These are phyloP conservation scores for Sistotremastrum suecicum DNA, from an alignment of 768 basidiomycete genomes.

Conservation along the genomic window DNA sequence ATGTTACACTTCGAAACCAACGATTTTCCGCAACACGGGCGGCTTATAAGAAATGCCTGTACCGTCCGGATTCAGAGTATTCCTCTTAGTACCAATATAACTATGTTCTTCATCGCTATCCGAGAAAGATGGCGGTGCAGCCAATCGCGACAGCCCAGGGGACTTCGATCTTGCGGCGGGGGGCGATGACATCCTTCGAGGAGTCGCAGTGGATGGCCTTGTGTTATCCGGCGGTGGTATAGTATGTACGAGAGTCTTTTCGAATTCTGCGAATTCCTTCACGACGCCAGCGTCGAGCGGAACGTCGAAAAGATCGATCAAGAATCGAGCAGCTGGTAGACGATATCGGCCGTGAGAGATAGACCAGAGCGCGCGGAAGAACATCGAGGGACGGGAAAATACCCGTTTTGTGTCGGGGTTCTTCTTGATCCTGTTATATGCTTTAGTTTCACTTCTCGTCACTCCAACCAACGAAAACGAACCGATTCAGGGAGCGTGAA, in stretches of 20 bases:
- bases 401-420: conserved; percentile 58
- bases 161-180: too few relatives aligned
- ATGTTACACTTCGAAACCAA: too few relatives aligned
- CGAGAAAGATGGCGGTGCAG: too few relatives aligned
- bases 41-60: too few relatives aligned
- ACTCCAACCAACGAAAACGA: conserved; percentile 10
- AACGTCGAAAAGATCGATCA: conserved; percentile 84
- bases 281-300: conserved; percentile 55
- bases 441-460: not conserved
- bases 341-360: conserved; percentile 86
- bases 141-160: too few relatives aligned
- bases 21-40: too few relatives aligned
- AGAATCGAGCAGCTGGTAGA: conserved; percentile 81
- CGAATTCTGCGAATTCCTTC: conserved; percentile 36
- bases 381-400: conserved; percentile 66
- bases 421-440: conserved; percentile 49
- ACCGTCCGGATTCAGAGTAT: too few relatives aligned
- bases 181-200: too few relatives aligned
- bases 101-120: too few relatives aligned
- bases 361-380: conserved; percentile 74
- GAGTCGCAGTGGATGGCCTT: too few relatives aligned
- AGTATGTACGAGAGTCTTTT: conserved; percentile 25
- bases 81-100: too few relatives aligned
- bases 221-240: too few relatives aligned
- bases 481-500: conserved; percentile 81